Conservation (phyloP, 345 rosid genomes). For the Moringa oleifera region DNA sequence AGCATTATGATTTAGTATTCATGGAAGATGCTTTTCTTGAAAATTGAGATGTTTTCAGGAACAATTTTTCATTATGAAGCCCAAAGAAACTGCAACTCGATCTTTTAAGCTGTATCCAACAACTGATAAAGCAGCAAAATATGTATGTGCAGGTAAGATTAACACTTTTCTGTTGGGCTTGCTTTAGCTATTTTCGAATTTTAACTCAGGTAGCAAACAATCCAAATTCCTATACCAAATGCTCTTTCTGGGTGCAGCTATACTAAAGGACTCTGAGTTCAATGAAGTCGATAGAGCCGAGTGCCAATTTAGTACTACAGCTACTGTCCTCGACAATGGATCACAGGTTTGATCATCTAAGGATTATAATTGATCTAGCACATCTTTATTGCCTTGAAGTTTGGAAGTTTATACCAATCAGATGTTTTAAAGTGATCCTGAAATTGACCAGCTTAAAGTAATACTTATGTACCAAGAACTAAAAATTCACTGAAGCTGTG, state of each 20-base stretch:
- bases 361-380: background rate
- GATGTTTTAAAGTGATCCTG: background rate
- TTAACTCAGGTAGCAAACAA: constrained; percentile 4
- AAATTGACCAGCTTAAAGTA: background rate
- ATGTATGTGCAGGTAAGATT: constrained; percentile 58
- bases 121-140: constrained; percentile 81
- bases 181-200: background rate
- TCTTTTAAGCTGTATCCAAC: constrained; percentile 75
- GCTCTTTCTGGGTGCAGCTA: constrained; percentile 44
- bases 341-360: constrained; percentile 47
- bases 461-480: too few relatives aligned
- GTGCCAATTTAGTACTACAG: constrained; percentile 82
- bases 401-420: too few relatives aligned
- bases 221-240: constrained; percentile 4
- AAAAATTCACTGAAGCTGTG: too few relatives aligned
- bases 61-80: constrained; percentile 85
- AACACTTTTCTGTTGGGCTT: background rate
- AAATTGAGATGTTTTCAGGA: constrained; percentile 45
- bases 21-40: constrained; percentile 6
- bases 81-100: constrained; percentile 47
- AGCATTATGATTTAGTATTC: constrained; percentile 3
- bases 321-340: constrained; percentile 77
- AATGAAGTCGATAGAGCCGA: constrained; percentile 85
- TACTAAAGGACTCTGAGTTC: constrained; percentile 80
- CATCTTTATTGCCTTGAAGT: background rate